These are phyloP conservation scores for Candida nitratophila DNA, from an alignment of 805 yeast species.

Conservation along the genomic window DNA sequence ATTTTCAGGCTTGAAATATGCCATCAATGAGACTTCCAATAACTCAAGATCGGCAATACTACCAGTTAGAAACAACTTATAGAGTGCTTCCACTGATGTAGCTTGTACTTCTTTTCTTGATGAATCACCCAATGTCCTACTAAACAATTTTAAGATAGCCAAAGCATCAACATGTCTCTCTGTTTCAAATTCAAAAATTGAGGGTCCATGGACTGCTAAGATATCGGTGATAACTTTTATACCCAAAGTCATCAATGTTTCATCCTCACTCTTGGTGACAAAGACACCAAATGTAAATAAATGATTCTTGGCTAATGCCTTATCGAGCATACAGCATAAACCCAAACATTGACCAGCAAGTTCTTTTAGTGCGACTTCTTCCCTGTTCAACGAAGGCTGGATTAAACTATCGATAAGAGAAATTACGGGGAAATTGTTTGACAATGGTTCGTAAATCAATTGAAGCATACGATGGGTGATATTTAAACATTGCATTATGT, in stretches of 20 bases:
- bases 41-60: slow-evolving; percentile 64
- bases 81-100: slow-evolving; percentile 77
- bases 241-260: slow-evolving; percentile 52
- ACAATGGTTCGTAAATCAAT: slow-evolving; percentile 55
- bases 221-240: slow-evolving; percentile 72
- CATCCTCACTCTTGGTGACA: slow-evolving; percentile 51
- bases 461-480: slow-evolving; percentile 67
- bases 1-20: slow-evolving; percentile 70
- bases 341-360: slow-evolving; percentile 75
- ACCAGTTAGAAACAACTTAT: slow-evolving; percentile 75
- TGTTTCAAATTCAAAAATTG: slow-evolving; percentile 48
- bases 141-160: slow-evolving; percentile 62
- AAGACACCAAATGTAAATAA: slow-evolving; percentile 59
- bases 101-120: slow-evolving; percentile 65
- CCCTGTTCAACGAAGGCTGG: slow-evolving; percentile 66
- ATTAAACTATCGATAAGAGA: slow-evolving; percentile 73
- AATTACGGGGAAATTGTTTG: slow-evolving; percentile 55
- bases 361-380: slow-evolving; percentile 45
- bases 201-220: slow-evolving; percentile 67
- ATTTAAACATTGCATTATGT: slow-evolving; percentile 54
- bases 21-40: slow-evolving; percentile 60
- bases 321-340: slow-evolving; percentile 67
- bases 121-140: slow-evolving; percentile 51
- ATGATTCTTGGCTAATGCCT: slow-evolving; percentile 56
- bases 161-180: slow-evolving; percentile 55